phyloP scores from a whole-genome alignment of 208 protist species.

The Lotmaria passim region DNA sequence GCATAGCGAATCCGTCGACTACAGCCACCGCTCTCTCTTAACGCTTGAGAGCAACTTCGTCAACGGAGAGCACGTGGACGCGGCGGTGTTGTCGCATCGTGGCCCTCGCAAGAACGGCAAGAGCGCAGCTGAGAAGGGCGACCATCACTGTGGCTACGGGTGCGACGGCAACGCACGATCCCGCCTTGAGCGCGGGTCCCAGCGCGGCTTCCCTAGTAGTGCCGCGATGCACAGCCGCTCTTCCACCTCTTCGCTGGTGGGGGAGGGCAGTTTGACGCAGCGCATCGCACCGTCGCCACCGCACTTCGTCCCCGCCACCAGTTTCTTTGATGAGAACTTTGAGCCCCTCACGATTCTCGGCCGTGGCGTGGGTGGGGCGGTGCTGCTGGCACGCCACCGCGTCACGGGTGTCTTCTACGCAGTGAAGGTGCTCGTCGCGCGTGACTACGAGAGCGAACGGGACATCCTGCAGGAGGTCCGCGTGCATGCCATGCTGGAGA shows the following conservation, averaged over 20 bases:
- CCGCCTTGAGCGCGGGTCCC: not conserved
- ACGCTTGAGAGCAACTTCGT: not conserved
- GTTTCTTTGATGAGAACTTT: slow-evolving; percentile 92
- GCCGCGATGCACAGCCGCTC: slow-evolving; percentile 8
- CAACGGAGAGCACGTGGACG: not conserved
- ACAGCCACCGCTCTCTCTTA: not conserved
- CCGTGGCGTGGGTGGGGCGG: slow-evolving; percentile 70
- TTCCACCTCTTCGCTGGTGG: slow-evolving; percentile 13
- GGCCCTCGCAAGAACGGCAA: no score
- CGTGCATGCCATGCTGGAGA: slow-evolving; percentile 70
- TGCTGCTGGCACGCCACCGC: slow-evolving; percentile 76
- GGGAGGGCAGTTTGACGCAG: slow-evolving; percentile 18
- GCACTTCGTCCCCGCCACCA: slow-evolving; percentile 26
- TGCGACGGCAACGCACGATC: no score
- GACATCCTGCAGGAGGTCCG: slow-evolving; percentile 77
- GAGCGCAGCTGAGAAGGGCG: not conserved
- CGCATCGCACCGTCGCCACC: slow-evolving; percentile 19
- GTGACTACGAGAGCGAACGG: slow-evolving; percentile 67
- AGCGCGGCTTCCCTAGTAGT: not conserved
- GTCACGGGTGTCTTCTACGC: slow-evolving; percentile 86
- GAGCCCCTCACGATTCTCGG: slow-evolving; percentile 73
- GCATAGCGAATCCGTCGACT: not conserved
- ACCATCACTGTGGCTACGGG: no score
- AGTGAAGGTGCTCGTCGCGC: slow-evolving; percentile 81
- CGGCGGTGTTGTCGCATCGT: not conserved